Conservation (phyloP, 2,329 filamentous ascomycete species). For the Colletotrichum liriopes region DNA sequence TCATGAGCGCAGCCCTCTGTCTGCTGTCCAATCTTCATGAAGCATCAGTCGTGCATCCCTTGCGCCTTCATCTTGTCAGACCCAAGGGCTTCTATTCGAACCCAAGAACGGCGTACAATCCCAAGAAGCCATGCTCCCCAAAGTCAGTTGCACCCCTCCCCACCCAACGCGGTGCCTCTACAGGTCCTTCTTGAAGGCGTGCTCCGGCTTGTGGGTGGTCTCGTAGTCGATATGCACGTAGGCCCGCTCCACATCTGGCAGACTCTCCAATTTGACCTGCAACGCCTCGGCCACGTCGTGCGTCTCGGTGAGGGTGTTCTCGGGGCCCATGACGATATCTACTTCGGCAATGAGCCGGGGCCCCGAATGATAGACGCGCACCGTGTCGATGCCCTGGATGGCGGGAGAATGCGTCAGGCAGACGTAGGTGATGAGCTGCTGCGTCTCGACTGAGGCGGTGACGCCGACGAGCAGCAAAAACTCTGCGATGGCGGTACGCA, state of each 20-base stretch:
- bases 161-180: slow-evolving; percentile 48
- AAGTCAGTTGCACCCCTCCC: not conserved
- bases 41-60: not conserved
- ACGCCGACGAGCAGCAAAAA: slow-evolving; percentile 94
- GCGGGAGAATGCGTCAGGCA: slow-evolving; percentile 92
- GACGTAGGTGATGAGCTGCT: slow-evolving; percentile 96
- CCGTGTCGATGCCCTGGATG: slow-evolving; percentile 91
- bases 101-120: not conserved
- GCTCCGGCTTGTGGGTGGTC: slow-evolving; percentile 94
- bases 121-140: not conserved
- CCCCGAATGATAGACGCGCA: slow-evolving; percentile 92
- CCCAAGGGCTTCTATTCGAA: no score
- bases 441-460: slow-evolving; percentile 85
- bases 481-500: slow-evolving; percentile 87
- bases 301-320: slow-evolving; percentile 80
- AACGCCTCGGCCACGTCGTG: slow-evolving; percentile 95
- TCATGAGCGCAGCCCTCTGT: not conserved
- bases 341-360: slow-evolving; percentile 94
- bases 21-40: not conserved
- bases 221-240: slow-evolving; percentile 99
- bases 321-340: slow-evolving; percentile 91
- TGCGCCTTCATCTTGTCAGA: not conserved
- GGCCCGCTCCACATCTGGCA: slow-evolving; percentile 92
- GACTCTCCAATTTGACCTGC: slow-evolving; percentile 92
- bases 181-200: slow-evolving; percentile 74